A percentile compares a stretch with the other conserved stretches of the same genome.
These are phyloP conservation scores for Mortierella polycephala DNA, from an alignment of 371 early-diverging fungal genomes.

Conservation along the genomic window DNA sequence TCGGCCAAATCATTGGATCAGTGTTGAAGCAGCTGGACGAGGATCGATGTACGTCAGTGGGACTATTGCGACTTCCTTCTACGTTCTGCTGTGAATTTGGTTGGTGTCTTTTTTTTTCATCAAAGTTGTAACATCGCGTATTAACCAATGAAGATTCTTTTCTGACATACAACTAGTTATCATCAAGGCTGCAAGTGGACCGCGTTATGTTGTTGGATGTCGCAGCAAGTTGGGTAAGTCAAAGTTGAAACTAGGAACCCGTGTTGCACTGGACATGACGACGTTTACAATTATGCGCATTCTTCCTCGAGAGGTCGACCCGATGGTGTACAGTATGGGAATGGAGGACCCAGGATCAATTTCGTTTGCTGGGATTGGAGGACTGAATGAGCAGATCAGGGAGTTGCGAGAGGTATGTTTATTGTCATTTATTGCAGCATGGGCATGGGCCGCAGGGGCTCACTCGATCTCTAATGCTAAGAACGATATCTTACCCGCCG, in stretches of 20 bases:
- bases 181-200: conserved; percentile 98
- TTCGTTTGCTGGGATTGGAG: conserved; percentile 98
- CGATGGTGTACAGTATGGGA: conserved; percentile 99
- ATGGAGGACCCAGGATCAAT: conserved; percentile 97
- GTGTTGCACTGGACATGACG: conserved; percentile 99
- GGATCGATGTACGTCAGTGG: conserved; percentile 83
- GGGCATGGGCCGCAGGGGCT: neutral
- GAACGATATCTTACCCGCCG: neutral
- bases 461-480: neutral
- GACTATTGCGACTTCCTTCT: neutral
- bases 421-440: neutral
- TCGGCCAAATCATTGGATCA: conserved; percentile 99
- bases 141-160: neutral
- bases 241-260: conserved; percentile 93
- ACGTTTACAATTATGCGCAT: conserved; percentile 99
- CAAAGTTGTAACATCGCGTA: too few species aligned
- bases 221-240: conserved; percentile 94
- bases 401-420: conserved; percentile 92
- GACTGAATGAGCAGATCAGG: conserved; percentile 97
- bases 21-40: conserved; percentile 98
- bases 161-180: conserved; percentile 75
- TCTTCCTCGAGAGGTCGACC: conserved; percentile 99
- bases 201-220: conserved; percentile 99
- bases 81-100: too few species aligned
- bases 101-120: too few species aligned